phyloP scores from a whole-genome alignment of 1,284 basidiomycete genomes.

The Schizophyllum amplum region DNA sequence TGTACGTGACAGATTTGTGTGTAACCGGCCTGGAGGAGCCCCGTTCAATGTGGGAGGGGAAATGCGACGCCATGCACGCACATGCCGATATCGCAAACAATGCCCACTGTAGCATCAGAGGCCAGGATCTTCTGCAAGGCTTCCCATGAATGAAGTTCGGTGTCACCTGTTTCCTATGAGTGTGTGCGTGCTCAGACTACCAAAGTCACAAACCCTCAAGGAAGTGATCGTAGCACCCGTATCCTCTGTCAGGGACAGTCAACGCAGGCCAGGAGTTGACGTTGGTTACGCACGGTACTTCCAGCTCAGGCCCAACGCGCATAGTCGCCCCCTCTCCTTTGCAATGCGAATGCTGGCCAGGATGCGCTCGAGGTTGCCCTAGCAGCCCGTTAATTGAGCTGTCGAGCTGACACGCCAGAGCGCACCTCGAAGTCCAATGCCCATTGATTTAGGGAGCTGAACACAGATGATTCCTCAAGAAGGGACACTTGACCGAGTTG shows the following conservation, averaged over 20 bases:
- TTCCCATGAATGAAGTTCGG: slow-evolving; percentile 94
- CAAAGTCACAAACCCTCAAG: slow-evolving; percentile 50
- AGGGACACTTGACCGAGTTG: too few species aligned
- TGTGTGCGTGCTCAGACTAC: background rate
- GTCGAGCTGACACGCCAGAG: background rate
- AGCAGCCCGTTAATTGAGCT: background rate
- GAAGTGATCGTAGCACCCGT: slow-evolving; percentile 93
- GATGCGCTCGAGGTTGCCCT: slow-evolving; percentile 92
- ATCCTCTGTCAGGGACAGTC: too few species aligned
- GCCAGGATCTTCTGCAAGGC: slow-evolving; percentile 80
- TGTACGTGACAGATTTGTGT: slow-evolving; percentile 97
- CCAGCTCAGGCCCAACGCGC: slow-evolving; percentile 97
- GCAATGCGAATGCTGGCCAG: slow-evolving; percentile 83
- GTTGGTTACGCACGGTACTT: slow-evolving; percentile 73
- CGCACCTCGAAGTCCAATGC: slow-evolving; percentile 85
- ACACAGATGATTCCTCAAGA: slow-evolving; percentile 1
- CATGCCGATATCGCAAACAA: slow-evolving; percentile 94
- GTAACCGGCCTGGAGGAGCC: slow-evolving; percentile 69
- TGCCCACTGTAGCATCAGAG: slow-evolving; percentile 69
- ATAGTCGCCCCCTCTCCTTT: slow-evolving; percentile 82
- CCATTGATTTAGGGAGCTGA: slow-evolving; percentile 93
- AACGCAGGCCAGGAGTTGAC: too few species aligned
- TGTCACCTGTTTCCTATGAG: slow-evolving; percentile 62
- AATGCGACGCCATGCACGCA: slow-evolving; percentile 28
- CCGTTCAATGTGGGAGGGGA: background rate